Base-by-base conservation (phyloP, 192 early-diverging fungal genomes). In the Coemansia sp. region DNA sequence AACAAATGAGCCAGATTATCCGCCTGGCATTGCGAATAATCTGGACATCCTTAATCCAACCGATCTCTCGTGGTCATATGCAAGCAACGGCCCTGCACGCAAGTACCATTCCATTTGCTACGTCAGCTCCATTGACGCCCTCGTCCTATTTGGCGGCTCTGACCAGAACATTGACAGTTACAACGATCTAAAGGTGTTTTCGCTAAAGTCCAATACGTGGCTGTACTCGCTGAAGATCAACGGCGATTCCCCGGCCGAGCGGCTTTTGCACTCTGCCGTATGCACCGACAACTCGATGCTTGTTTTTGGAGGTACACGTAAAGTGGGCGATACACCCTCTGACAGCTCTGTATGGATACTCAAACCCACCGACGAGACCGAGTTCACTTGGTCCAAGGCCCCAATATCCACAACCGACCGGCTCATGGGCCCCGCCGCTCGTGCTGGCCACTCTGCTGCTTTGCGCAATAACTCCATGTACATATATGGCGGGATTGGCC, bases 211-310 rank as follows among this genome's bases (percentile, higher is more conserved):
- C 39, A 83, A 85, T 41, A 69, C 76, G 4, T 90, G 89, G 90
- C 67, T 77, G 68, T 77, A 86, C 39, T 46, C 79, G 51, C 60
- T 79, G 47, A 71, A 74, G 6, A 56, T 85, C 55, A 22, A 56
- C 16, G 85, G 72, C 39, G 74, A 73, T 51, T 82, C 82, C 21
- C 89, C 55, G 72, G 82, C 63, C 70, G 73, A 87, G 49, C 84
- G 91, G 10, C 73, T 86, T 16, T 58, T 88, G 57, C 91, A 91
- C 42, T 84, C 90, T 0, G 87, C 91, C 4, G 87, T 87, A 2
- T 92, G 91, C 66, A 51, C 87, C 10, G 63, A 86, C 22, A 80
- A 90, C 61, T 84, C 82, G 21, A 90, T 91, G 87, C 84, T 89
- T 62, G 83, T 92, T 52, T 92, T 87, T 75, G 91, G 91, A 76